A percentile compares a stretch with the other conserved stretches of the same genome.
These are phyloP conservation scores for Rosa persica DNA, from an alignment of 306 rosid genomes.

Conservation along the genomic window DNA sequence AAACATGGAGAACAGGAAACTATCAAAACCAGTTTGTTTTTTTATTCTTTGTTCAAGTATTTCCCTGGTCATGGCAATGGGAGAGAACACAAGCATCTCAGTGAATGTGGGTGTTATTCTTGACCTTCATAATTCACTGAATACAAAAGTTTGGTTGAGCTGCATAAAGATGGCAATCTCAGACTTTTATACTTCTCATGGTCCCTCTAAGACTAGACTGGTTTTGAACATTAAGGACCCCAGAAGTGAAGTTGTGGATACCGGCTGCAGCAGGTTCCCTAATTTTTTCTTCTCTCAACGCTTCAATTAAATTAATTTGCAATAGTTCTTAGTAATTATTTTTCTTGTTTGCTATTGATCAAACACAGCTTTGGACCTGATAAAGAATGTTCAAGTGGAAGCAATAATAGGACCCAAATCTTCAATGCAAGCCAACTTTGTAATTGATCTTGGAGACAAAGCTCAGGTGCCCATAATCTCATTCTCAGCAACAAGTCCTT, in stretches of 20 bases:
- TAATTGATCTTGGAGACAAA: conserved; percentile 29
- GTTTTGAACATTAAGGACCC: not conserved
- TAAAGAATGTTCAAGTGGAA: conserved; percentile 44
- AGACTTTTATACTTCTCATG: not conserved
- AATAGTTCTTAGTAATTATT: not conserved
- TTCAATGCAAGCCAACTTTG: conserved; percentile 32
- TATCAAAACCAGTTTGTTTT: not conserved
- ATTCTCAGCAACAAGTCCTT: conserved; percentile 32
- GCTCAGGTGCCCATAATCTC: conserved; percentile 40
- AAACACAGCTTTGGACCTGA: conserved; percentile 41
- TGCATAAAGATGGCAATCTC: not conserved
- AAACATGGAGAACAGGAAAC: not conserved
- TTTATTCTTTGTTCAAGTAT: not conserved
- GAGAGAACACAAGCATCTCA: not conserved
- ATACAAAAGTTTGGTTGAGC: not conserved
- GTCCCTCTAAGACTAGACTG: not conserved
- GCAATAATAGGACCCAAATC: conserved; percentile 40
- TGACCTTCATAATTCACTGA: not conserved
- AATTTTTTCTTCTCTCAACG: not conserved
- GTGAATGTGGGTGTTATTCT: conserved; percentile 14
- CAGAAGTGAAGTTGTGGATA: not conserved
- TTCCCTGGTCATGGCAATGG: not conserved
- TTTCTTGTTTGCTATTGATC: not conserved
- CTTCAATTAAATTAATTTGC: not conserved
- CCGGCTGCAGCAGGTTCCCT: conserved; percentile 31